These are phyloP conservation scores for Mitragyna speciosa DNA, from an alignment of 257 asterid species.

Conservation along the genomic window DNA sequence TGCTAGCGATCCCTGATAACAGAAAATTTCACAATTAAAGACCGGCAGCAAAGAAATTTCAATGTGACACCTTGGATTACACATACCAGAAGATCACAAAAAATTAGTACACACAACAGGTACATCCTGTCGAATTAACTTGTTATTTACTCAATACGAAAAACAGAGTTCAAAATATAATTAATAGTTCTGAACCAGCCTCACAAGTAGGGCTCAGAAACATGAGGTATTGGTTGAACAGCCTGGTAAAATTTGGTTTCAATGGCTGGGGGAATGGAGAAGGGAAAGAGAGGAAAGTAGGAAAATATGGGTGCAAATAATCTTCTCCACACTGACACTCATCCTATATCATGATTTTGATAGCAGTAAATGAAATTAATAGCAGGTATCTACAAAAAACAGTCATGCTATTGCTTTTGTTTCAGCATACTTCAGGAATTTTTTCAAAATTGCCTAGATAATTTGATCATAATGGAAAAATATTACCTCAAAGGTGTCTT, in stretches of 20 bases:
- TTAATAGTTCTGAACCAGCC: not conserved
- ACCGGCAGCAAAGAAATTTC: not conserved
- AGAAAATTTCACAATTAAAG: conserved; percentile 16
- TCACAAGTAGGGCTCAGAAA: not conserved
- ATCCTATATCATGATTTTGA: not conserved
- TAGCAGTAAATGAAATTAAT: not conserved
- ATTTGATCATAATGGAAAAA: not conserved
- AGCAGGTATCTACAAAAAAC: not conserved
- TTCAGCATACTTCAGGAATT: not conserved
- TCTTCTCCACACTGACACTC: not conserved
- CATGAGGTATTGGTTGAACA: not conserved
- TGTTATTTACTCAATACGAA: not conserved
- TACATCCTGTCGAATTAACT: not conserved
- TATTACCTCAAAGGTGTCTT: conserved; percentile 90
- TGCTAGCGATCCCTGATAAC: conserved; percentile 76
- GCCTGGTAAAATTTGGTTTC: not conserved
- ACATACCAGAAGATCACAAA: not conserved
- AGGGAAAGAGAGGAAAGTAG: not conserved
- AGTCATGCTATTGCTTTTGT: not conserved
- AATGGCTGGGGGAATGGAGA: too few species aligned
- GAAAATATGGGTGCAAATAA: too few species aligned
- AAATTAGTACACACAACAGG: not conserved
- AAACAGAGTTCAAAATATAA: not conserved
- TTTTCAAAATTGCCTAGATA: not conserved
- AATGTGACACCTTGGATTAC: not conserved